Evolutionary conservation across 768 basidiomycete species (phyloP), one percentile per base, ranked within the genome.

Genomic region (Scleroderma bovista): DNA sequence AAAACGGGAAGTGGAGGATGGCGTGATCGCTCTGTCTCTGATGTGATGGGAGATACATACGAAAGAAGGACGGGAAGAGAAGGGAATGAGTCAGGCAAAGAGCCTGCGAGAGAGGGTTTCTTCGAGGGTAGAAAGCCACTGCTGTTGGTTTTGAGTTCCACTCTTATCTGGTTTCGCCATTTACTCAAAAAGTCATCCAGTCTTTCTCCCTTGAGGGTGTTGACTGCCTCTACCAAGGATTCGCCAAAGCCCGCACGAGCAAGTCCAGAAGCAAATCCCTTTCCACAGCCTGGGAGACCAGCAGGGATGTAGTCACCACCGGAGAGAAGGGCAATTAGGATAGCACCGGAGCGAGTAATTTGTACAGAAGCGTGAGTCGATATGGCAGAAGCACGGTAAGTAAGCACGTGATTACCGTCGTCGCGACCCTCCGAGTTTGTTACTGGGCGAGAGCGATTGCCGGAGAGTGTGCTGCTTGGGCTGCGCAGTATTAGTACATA

Each of bases 271-370:
- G 93, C 82, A 42, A 81, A 90, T 19, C 75, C 76, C 19, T 78
- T 69, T 3, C 91, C 91, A 57, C 84, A 89, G 6, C 84, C 74
- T 9, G 71, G 61, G 8, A 90, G 68, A 16, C 88, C 88, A 13
- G 74, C 85, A 44, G 80, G 79, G 46, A 88, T 78, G 57, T 96
- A 97, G 65, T 97, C 93, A 1, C 93, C 93, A 0, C 93, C 93
- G n/a, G 83, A 83, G 58, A 93, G 74, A 1, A 94, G 73, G 2
- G 84, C 92, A 38, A 93, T 85, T 22, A 94, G 79, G 46, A 93
- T 84, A 57, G 90, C 73, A 2, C 91, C 90, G 24, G 81, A 67
- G 24, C 69, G 66, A 19, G 70, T 85, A 29, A 86, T 81, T 17
- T 79, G 55, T 39, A 79, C 64, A 1, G 72, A 67, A 11, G 71